Conservation (phyloP, 768 basidiomycete genomes). For the Rhodotorula toruloides region DNA sequence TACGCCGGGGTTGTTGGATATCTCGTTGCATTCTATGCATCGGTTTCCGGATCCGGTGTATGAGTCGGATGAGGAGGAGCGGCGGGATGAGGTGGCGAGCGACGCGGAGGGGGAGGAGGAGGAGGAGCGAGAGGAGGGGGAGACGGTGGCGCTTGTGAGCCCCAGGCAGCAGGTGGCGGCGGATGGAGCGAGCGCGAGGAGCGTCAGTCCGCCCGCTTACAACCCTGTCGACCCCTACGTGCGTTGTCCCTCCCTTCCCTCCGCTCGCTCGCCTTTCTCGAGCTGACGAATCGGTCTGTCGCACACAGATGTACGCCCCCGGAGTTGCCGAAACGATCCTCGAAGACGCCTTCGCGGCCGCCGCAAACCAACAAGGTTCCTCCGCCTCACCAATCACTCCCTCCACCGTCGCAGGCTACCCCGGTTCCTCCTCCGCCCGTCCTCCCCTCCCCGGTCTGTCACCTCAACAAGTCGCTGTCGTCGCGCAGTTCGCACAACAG, state of each 20-base stretch:
- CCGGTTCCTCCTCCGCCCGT: not conserved
- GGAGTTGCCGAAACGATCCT: constrained; percentile 47
- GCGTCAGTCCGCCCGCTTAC: constrained; percentile 28
- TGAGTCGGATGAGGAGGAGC: constrained; percentile 41
- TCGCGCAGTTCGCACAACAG: constrained; percentile 7
- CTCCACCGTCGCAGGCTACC: not conserved
- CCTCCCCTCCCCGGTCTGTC: not conserved
- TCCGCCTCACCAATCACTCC: not conserved
- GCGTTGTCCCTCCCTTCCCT: constrained; percentile 10
- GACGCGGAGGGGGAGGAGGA: constrained; percentile 38
- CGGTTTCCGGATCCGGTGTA: constrained; percentile 38
- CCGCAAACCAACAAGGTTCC: not conserved
- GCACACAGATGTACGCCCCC: constrained; percentile 34
- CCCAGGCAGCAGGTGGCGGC: constrained; percentile 1
- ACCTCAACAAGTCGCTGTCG: constrained; percentile 1
- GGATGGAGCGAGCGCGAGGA: not conserved
- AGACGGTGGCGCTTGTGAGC: constrained; percentile 1
- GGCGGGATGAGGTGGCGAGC: too few relatives aligned
- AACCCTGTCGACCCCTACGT: constrained; percentile 34
- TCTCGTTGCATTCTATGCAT: constrained; percentile 48
- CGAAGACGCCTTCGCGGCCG: constrained; percentile 26
- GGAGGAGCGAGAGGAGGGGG: constrained; percentile 1
- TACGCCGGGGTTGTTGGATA: constrained; percentile 50
- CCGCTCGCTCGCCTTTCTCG: not conserved
- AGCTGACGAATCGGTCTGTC: not conserved